Percentiles rank a stretch among this genome's conserved stretches.
phyloP scores from a whole-genome alignment of 208 protist genomes.

The Perkinsela sp. region DNA sequence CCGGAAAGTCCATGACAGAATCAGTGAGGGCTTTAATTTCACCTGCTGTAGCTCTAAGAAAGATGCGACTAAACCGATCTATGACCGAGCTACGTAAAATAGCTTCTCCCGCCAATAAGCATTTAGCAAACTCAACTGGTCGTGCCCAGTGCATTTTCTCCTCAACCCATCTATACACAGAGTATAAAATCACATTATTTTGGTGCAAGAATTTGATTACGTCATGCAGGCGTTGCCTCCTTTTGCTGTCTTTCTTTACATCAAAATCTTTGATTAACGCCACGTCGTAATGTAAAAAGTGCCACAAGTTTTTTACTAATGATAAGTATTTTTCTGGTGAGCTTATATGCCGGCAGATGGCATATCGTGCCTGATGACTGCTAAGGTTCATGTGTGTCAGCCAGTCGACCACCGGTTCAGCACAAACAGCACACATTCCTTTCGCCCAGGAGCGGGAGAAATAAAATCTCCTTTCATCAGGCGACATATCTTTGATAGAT shows the following conservation, averaged over 20 bases:
- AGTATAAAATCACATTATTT: not conserved
- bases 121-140: not conserved
- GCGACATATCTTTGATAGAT: not conserved
- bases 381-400: not conserved
- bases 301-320: not conserved
- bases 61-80: not conserved
- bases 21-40: not conserved
- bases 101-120: not conserved
- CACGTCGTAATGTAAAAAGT: not conserved
- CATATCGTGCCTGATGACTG: not conserved
- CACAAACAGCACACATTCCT: not conserved
- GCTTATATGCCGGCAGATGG: not conserved
- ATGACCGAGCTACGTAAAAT: not conserved
- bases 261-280: not conserved
- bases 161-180: constrained; percentile 1
- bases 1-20: not conserved
- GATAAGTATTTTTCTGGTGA: not conserved
- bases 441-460: not conserved
- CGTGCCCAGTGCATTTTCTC: not conserved
- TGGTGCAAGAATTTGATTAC: not conserved
- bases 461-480: not conserved
- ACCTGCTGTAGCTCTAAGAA: not conserved
- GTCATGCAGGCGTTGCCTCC: not conserved
- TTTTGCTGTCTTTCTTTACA: not conserved
- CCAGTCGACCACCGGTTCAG: not conserved